phyloP scores from a whole-genome alignment of 208 protist genomes.

The Blechomonas ayalai region DNA sequence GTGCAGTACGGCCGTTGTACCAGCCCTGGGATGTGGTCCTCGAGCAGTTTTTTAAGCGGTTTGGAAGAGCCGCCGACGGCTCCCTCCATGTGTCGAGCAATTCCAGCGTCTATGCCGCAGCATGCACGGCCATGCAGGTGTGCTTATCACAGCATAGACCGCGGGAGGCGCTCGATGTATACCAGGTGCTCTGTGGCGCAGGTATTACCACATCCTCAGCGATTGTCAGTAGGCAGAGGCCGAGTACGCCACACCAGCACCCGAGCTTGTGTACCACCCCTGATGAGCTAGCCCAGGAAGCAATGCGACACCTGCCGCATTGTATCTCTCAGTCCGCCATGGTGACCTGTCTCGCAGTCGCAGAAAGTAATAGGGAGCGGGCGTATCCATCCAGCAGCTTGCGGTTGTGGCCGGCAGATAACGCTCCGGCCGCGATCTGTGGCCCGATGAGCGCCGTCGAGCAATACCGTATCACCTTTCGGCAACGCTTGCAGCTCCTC shows the following conservation, averaged over 20 bases:
- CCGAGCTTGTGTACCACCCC: constrained; percentile 1
- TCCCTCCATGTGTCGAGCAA: too few species aligned
- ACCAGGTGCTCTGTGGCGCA: constrained; percentile 21
- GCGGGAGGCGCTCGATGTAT: constrained; percentile 46
- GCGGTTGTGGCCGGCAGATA: too few species aligned
- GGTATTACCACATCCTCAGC: constrained; percentile 6
- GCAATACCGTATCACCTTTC: constrained; percentile 44
- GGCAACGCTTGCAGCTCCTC: constrained; percentile 43
- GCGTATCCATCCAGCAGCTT: too few species aligned
- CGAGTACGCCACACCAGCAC: background rate
- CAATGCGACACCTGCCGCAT: constrained; percentile 26
- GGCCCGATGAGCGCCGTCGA: constrained; percentile 23
- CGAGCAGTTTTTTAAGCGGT: too few species aligned
- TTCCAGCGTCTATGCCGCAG: constrained; percentile 6
- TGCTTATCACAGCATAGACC: constrained; percentile 37
- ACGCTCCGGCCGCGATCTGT: background rate
- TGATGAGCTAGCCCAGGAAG: constrained; percentile 26
- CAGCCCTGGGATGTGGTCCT: too few species aligned
- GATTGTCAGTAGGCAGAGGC: background rate
- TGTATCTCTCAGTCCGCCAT: constrained; percentile 12
- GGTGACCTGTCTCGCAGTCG: constrained; percentile 22
- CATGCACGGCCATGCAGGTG: constrained; percentile 30
- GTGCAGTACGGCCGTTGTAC: too few species aligned
- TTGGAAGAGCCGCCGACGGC: too few species aligned
- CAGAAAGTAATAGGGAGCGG: constrained; percentile 15